Base-by-base conservation (phyloP, 2,329 filamentous ascomycete species). In the Fusarium graminum region DNA sequence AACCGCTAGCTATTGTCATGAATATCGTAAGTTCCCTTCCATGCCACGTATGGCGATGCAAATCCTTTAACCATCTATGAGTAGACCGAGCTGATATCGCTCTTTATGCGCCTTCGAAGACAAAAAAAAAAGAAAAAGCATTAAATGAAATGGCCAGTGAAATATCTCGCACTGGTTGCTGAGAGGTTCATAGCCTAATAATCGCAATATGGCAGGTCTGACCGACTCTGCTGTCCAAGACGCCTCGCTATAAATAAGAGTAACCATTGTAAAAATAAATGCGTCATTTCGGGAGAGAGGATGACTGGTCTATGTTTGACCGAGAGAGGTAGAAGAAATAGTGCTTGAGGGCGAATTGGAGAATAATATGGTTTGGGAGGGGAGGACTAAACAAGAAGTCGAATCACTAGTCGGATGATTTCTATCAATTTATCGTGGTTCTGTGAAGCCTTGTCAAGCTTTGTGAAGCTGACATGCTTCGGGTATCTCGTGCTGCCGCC, bases 341-440 rank as follows among this genome's bases (percentile, higher is more conserved):
- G 58, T 61, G 29, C 38, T 50, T 49, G 57, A 46, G 29, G 52
- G 41, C 47, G 55, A 46, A 51, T 32, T 52, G 49, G 36, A 55
- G 38, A 47, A 57, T 58, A 52, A 39, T 46, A 54, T 61, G 64
- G 53, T 59, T n/a, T n/a, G n/a, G n/a, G n/a, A n/a, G 47, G 51
- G 53, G 25, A 50, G 53, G 42, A 51, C 47, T 30, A 32, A 55
- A 59, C 54, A 51, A 49, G 52, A 41, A 58, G 38, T 46, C n/a
- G 47, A 45, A 53, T 46, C 42, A 50, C 49, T 62, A 43, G 52
- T 69, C 63, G 41, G 56, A 44, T 56, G 62, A 67, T 69, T 59
- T 70, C 62, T 71, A 70, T 69, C 70, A 65, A 59, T 72, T 67
- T 72, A 70, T 72, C 45, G 51, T 70, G 56, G 60, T 66, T 65